Evolutionary conservation across 345 rosid genomes (phyloP).

Genomic region (Euphorbia peplus): DNA sequence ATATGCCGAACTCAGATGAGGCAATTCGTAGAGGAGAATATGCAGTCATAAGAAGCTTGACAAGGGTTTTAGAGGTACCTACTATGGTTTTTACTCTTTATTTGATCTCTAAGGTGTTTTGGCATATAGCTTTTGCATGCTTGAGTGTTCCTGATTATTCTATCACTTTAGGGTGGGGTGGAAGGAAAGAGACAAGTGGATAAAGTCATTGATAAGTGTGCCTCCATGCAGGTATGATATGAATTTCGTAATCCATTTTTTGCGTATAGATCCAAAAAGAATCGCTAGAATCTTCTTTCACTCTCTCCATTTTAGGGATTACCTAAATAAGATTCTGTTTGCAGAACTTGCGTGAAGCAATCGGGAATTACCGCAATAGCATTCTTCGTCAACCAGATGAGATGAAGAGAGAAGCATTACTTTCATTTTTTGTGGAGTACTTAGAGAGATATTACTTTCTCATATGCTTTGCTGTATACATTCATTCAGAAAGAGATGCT

Average conservation of each 20-base stretch:
- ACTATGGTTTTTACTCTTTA: conserved; percentile 4
- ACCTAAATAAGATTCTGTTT: conserved; percentile 19
- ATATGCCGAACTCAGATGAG: conserved; percentile 80
- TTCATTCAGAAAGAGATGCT: conserved; percentile 90
- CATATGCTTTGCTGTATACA: conserved; percentile 91
- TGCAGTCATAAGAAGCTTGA: conserved; percentile 86
- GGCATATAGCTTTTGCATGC: conserved; percentile 3
- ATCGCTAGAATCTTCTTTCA: conserved; percentile 7
- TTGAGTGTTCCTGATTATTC: conserved; percentile 26
- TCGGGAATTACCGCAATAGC: conserved; percentile 81
- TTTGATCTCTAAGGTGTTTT: conserved; percentile 6
- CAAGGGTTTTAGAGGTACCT: conserved; percentile 88
- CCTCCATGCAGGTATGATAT: conserved; percentile 91
- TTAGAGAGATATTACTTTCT: conserved; percentile 98
- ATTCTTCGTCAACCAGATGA: conserved; percentile 95
- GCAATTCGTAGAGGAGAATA: conserved; percentile 95
- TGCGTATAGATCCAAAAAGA: conserved; percentile 5
- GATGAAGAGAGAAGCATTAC: conserved; percentile 93
- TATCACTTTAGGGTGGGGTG: conserved; percentile 75
- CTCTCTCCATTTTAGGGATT: conserved; percentile 11
- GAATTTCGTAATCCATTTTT: conserved; percentile 13
- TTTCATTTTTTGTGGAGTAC: conserved; percentile 93
- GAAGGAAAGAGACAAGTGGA: conserved; percentile 98
- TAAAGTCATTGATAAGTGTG: conserved; percentile 95
- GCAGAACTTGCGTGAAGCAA: conserved; percentile 97